A percentile compares a stretch with the other conserved stretches of the same genome.
Evolutionary conservation across 2,329 filamentous ascomycete genomes (phyloP).

Genomic region (Thyridium curvatum): DNA sequence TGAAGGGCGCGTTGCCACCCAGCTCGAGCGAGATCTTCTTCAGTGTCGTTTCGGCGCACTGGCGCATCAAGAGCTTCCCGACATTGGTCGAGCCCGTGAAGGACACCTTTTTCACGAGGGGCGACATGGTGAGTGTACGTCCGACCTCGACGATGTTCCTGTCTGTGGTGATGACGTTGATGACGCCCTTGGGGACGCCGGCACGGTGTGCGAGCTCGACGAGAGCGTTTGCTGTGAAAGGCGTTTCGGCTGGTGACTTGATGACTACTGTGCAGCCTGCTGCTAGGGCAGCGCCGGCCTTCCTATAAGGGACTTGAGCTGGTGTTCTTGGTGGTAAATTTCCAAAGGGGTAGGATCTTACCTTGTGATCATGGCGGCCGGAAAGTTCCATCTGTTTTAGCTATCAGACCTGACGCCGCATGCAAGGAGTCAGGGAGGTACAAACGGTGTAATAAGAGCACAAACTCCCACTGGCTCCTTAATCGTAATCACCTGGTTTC

Average conservation of each 20-base stretch:
- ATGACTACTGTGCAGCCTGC: conserved; percentile 93
- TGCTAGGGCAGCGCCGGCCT: conserved; percentile 70
- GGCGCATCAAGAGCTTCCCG: conserved; percentile 78
- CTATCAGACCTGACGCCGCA: background rate
- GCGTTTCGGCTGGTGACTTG: conserved; percentile 89
- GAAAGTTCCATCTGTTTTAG: conserved; percentile 65
- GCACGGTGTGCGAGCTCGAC: conserved; percentile 82
- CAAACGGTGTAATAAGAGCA: conserved; percentile 74
- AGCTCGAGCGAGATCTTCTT: conserved; percentile 86
- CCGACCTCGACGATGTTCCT: conserved; percentile 78
- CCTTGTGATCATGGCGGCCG: conserved; percentile 65
- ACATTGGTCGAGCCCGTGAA: conserved; percentile 79
- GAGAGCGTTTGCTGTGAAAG: conserved; percentile 81
- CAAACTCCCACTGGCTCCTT: conserved; percentile 83
- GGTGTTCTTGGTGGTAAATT: too few species aligned
- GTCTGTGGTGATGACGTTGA: conserved; percentile 80
- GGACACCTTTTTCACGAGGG: conserved; percentile 79
- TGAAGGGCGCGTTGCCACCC: conserved; percentile 91
- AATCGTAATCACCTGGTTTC: conserved; percentile 70
- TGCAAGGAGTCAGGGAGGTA: conserved; percentile 2
- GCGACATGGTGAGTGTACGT: conserved; percentile 66
- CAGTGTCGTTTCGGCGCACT: conserved; percentile 59
- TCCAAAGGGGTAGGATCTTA: too few species aligned
- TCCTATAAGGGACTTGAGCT: conserved; percentile 25
- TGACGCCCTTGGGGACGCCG: conserved; percentile 82